These are phyloP conservation scores for Penicillium chermesinum DNA, from an alignment of 495 filamentous ascomycete species.

Conservation along the genomic window DNA sequence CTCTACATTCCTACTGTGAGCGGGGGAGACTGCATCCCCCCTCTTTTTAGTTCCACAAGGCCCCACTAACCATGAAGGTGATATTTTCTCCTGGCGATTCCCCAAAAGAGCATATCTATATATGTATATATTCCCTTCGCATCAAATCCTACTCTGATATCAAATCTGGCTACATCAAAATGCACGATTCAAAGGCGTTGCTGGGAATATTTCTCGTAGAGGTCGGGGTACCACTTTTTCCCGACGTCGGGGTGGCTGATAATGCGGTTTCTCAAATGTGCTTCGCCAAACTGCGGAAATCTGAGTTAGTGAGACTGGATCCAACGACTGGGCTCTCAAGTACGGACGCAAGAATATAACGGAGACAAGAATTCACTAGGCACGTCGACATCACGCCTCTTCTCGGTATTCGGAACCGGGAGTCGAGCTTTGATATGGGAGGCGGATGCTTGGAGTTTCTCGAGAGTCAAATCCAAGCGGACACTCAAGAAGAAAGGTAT, in stretches of 20 bases:
- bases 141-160: no score
- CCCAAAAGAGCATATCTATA: no score
- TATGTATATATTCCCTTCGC: no score
- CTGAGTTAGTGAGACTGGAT: not conserved
- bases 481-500: conserved; percentile 93
- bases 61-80: no score
- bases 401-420: conserved; percentile 31
- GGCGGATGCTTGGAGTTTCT: conserved; percentile 30
- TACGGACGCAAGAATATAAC: conserved; percentile 36
- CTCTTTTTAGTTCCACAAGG: no score
- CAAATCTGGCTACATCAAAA: no score
- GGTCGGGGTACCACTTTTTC: conserved; percentile 75
- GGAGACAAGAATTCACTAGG: conserved; percentile 42
- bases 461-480: conserved; percentile 74
- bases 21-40: no score
- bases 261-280: conserved; percentile 67
- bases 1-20: no score
- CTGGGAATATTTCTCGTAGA: conserved; percentile 46
- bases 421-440: conserved; percentile 34
- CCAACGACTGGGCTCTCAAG: not conserved
- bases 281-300: conserved; percentile 39
- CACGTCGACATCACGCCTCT: conserved; percentile 36
- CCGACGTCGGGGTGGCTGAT: conserved; percentile 89
- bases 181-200: conserved; percentile 22
- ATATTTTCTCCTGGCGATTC: no score